These are phyloP conservation scores for Prinsepia uniflora DNA, from an alignment of 306 rosid genomes.

Conservation along the genomic window DNA sequence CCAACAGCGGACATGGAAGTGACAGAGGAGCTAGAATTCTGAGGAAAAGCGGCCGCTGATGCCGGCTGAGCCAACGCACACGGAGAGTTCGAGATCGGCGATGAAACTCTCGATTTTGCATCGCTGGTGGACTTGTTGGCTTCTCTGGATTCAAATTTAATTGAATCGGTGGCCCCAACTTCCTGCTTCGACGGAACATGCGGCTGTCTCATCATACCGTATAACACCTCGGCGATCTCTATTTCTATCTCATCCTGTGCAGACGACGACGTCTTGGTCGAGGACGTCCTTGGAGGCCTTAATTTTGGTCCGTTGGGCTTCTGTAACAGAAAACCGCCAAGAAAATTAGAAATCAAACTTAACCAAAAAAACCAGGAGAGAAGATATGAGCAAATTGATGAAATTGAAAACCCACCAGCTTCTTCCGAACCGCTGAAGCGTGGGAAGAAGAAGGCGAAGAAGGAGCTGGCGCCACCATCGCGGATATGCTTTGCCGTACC, in stretches of 20 bases:
- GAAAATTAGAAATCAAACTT: neutral
- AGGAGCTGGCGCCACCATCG: conserved; percentile 40
- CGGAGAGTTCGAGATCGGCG: conserved; percentile 68
- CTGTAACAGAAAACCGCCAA: conserved; percentile 45
- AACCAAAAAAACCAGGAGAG: neutral
- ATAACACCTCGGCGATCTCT: conserved; percentile 94
- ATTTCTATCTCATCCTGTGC: conserved; percentile 91
- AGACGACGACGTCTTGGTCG: conserved; percentile 53
- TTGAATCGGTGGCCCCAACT: conserved; percentile 38
- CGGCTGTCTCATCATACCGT: conserved; percentile 87
- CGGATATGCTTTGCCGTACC: conserved; percentile 43
- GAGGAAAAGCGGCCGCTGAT: conserved; percentile 33
- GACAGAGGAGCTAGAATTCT: conserved; percentile 49
- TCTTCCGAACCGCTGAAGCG: conserved; percentile 63
- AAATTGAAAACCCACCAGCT: conserved; percentile 55
- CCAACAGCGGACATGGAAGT: conserved; percentile 60
- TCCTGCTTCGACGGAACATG: conserved; percentile 81
- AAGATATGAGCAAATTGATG: neutral
- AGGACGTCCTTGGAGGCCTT: conserved; percentile 59
- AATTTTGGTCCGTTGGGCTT: conserved; percentile 70
- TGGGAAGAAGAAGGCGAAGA: conserved; percentile 88
- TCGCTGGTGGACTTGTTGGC: conserved; percentile 51
- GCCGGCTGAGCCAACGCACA: conserved; percentile 32
- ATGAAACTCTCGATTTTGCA: conserved; percentile 60
- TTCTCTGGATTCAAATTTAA: conserved; percentile 52